Evolutionary conservation across 495 filamentous ascomycete genomes (phyloP).

Genomic region (Aspergillus sparsus): DNA sequence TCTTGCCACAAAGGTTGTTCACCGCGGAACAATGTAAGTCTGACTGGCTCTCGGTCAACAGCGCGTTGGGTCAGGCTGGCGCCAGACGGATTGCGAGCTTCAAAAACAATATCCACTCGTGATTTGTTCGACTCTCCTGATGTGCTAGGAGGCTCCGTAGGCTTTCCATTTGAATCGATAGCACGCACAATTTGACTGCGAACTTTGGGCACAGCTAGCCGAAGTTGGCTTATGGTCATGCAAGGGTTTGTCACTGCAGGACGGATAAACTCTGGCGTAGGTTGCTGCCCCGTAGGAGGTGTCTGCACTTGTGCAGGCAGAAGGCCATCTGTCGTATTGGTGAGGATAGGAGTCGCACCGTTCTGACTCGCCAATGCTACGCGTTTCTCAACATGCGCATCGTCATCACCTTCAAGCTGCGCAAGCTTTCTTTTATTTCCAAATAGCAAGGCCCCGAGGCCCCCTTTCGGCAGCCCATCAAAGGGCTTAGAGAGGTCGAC

Average conservation of each 20-base stretch:
- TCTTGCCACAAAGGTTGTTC: conserved; percentile 92
- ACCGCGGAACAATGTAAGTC: conserved; percentile 76
- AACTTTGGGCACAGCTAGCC: conserved; percentile 86
- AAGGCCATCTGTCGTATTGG: conserved; percentile 74
- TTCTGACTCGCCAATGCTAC: conserved; percentile 55
- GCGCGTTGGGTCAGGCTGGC: conserved; percentile 56
- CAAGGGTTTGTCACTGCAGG: conserved; percentile 83
- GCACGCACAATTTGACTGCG: conserved; percentile 71
- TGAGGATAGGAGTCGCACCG: conserved; percentile 71
- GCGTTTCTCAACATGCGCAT: conserved; percentile 66
- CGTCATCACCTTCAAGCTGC: conserved; percentile 64
- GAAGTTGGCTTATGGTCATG: conserved; percentile 78
- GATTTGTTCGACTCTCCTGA: conserved; percentile 61
- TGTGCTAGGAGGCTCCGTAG: conserved; percentile 45
- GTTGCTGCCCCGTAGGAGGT: conserved; percentile 57
- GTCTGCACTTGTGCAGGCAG: conserved; percentile 62
- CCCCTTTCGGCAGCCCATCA: conserved; percentile 89
- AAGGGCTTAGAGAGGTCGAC: conserved; percentile 93
- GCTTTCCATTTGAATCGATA: conserved; percentile 47
- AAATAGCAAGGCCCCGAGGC: conserved; percentile 77
- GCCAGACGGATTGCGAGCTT: conserved; percentile 68
- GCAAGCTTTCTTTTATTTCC: conserved; percentile 90
- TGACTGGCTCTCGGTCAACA: conserved; percentile 74
- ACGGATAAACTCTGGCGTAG: conserved; percentile 82
- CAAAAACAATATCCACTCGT: conserved; percentile 66